phyloP scores from a whole-genome alignment of 2,329 filamentous ascomycete genomes.

The Venturia nashicola region DNA sequence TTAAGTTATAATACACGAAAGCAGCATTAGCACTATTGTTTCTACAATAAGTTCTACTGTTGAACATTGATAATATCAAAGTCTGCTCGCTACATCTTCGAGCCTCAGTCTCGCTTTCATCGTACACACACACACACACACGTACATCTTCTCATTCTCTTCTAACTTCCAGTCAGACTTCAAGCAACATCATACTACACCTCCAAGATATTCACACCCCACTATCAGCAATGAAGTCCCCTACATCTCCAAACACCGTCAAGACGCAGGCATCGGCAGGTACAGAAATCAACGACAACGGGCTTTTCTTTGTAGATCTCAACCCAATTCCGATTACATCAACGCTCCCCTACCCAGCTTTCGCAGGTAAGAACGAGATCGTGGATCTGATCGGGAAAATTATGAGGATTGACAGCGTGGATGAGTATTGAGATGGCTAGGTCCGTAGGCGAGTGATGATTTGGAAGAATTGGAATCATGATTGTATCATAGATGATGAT shows the following conservation, averaged over 20 bases:
- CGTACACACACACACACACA: background rate
- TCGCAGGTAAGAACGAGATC: background rate
- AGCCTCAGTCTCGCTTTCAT: background rate
- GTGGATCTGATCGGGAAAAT: background rate
- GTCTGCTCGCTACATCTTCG: background rate
- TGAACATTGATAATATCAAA: background rate
- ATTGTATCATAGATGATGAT: too few species aligned
- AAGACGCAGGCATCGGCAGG: background rate
- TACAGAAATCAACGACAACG: background rate
- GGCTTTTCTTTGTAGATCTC: background rate
- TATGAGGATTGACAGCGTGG: background rate
- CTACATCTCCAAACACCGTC: background rate
- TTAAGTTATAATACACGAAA: background rate
- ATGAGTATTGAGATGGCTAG: background rate
- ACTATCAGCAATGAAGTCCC: background rate
- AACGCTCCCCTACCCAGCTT: background rate
- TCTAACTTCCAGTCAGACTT: background rate
- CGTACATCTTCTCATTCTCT: background rate
- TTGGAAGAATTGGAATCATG: too few species aligned
- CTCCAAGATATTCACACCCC: background rate
- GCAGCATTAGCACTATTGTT: background rate
- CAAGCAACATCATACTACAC: background rate
- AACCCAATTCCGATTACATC: background rate
- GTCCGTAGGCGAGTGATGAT: too few species aligned
- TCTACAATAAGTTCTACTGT: background rate